Evolutionary conservation across 352 stramenopile species (phyloP), one percentile per base, ranked within the genome.

Genomic region (Phytophthora meadii): DNA sequence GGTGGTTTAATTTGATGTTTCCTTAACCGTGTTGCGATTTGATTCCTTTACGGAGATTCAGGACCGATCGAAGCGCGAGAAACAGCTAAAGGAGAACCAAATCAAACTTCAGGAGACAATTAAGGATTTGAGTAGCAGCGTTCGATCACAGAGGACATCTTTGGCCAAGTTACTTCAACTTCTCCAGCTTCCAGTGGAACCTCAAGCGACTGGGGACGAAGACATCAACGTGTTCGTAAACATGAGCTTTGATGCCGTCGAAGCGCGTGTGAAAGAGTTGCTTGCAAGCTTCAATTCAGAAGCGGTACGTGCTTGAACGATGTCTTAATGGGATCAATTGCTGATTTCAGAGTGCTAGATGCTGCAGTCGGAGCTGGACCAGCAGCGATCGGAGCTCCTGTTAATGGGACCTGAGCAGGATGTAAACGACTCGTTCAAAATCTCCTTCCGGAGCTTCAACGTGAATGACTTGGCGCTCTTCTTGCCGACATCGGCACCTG

Each of bases 381-480:
- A 76, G 34, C 82, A 73, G 48, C 79, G 71, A 37, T 81, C 88
- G 19, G 82, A 89, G 56, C 77, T 91, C 63, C 82, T 73, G 47
- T 64, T 89, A 39, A 73, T 88, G 42, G 75, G 81, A 55, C 82
- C 83, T 11, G 81, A 89, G 59, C 77, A 89, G 40, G 74, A 84
- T 45, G 48, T 74, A 40, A 71, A 65, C 60, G 77, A 89, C 56
- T 89, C 76, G 46, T 93, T 90, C 54, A 96, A 94, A 68, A 96
- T 96, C 42, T 94, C 88, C 12, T 96, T 94, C 60, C 85, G 82
- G 10, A 88, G 80, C 55, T 96, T 96, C 61, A 77, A 75, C 36
- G 82, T 89, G 46, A 91, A 93, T 63, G 88, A 96, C 46, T 37
- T 96, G 52, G 88, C 88, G 41, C 69, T 96, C 3, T 96, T 96